Evolutionary conservation across 306 rosid genomes (phyloP).

Genomic region (Castanea crenata): DNA sequence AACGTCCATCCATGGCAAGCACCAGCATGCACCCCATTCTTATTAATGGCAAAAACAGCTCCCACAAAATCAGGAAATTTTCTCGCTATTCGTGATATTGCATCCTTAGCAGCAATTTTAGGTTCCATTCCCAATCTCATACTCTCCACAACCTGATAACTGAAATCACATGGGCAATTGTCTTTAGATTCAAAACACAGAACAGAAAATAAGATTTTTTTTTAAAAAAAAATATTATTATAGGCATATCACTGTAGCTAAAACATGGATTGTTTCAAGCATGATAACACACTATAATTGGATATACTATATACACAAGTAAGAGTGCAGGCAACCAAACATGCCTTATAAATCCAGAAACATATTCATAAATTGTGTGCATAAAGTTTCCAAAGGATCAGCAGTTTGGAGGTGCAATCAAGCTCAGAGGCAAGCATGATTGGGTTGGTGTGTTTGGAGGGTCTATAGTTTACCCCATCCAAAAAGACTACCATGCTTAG

Average conservation of each 20-base stretch:
- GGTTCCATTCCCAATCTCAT: conserved; percentile 95
- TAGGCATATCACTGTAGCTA: not conserved
- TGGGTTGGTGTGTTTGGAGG: not conserved
- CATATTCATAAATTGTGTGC: not conserved
- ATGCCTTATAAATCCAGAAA: not conserved
- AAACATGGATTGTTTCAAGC: not conserved
- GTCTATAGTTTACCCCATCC: not conserved
- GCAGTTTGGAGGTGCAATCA: not conserved
- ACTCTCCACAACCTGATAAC: conserved; percentile 97
- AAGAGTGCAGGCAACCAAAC: not conserved
- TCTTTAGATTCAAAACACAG: conserved; percentile 2
- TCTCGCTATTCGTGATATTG: conserved; percentile 65
- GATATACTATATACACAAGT: not conserved
- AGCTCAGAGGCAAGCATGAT: not conserved
- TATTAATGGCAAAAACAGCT: conserved; percentile 75
- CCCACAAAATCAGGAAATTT: conserved; percentile 78
- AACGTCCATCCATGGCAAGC: conserved; percentile 97
- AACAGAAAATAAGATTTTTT: not conserved
- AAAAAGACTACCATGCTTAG: not conserved
- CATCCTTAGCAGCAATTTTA: conserved; percentile 72
- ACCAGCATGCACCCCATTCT: conserved; percentile 78
- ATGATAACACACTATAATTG: not conserved
- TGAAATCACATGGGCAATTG: conserved; percentile 34
- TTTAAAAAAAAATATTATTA: no score
- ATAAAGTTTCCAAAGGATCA: not conserved